Conservation (phyloP, 805 yeast species). For the Blastobotrys parvus region DNA sequence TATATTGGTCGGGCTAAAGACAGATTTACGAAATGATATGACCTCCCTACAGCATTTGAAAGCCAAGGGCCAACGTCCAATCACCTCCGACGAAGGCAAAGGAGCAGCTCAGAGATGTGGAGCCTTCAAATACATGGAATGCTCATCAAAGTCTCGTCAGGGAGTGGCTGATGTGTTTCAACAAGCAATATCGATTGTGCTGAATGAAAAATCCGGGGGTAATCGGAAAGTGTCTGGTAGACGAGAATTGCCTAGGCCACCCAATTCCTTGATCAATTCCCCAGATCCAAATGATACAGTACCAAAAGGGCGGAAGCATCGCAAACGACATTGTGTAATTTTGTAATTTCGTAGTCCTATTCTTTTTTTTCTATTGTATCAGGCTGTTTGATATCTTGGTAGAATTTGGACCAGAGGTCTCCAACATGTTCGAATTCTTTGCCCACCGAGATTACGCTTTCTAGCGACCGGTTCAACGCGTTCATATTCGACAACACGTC, state of each 20-base stretch:
- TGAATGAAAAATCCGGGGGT: conserved; percentile 8
- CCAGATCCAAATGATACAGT: neutral
- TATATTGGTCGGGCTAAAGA: conserved; percentile 73
- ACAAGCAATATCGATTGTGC: conserved; percentile 39
- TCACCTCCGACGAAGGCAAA: conserved; percentile 37
- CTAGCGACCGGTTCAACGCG: conserved; percentile 57
- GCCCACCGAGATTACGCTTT: conserved; percentile 62
- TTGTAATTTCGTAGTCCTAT: too few relatives aligned
- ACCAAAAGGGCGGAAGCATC: too few relatives aligned
- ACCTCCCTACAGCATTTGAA: conserved; percentile 16
- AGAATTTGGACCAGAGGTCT: conserved; percentile 60
- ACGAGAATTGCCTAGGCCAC: neutral
- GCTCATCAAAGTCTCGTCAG: conserved; percentile 64
- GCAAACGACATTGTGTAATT: too few relatives aligned
- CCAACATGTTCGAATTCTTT: conserved; percentile 68
- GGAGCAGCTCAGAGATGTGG: conserved; percentile 51
- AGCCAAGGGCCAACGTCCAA: conserved; percentile 20
- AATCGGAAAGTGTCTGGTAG: neutral
- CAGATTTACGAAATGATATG: conserved; percentile 42
- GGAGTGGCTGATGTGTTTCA: conserved; percentile 65
- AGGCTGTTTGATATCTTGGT: conserved; percentile 29
- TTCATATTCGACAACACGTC: conserved; percentile 57
- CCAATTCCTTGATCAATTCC: neutral
- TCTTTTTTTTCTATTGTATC: neutral
- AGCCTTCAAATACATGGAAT: conserved; percentile 65